phyloP scores from a whole-genome alignment of 495 filamentous ascomycete species.

The Neurospora cerealis region DNA sequence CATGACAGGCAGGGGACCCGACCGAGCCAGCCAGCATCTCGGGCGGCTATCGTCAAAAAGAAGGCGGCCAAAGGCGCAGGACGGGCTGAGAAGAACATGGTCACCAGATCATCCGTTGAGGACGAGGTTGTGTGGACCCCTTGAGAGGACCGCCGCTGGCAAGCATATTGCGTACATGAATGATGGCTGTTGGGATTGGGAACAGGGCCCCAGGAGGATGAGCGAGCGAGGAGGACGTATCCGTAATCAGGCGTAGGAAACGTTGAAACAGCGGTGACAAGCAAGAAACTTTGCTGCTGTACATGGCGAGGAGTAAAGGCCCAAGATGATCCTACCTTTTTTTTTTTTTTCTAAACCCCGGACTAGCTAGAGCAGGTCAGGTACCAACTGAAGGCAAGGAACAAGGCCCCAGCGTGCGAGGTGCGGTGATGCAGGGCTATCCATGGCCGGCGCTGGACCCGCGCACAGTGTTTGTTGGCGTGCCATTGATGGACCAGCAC shows the following conservation, averaged over 20 bases:
- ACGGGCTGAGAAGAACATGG: constrained; percentile 23
- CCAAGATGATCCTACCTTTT: neutral
- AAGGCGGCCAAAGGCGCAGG: constrained; percentile 14
- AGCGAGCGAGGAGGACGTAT: neutral
- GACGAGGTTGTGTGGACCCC: constrained; percentile 19
- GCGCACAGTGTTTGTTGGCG: neutral
- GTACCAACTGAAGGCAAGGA: neutral
- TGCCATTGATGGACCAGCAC: neutral
- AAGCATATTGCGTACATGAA: neutral
- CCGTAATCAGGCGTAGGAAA: neutral
- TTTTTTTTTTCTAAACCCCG: neutral
- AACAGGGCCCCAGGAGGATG: neutral
- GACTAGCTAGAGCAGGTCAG: neutral
- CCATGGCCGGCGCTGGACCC: neutral
- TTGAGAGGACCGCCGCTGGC: constrained; percentile 2
- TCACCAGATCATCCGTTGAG: constrained; percentile 29
- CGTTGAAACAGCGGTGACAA: neutral
- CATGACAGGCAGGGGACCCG: neutral
- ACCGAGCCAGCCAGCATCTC: neutral
- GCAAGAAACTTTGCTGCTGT: neutral
- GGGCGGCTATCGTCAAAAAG: neutral
- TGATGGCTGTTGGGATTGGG: neutral
- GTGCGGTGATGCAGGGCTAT: neutral
- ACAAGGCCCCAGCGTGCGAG: neutral
- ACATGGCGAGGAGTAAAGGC: neutral